These are phyloP conservation scores for Mortierella sp. DNA, from an alignment of 371 early-diverging fungal genomes.

Conservation along the genomic window DNA sequence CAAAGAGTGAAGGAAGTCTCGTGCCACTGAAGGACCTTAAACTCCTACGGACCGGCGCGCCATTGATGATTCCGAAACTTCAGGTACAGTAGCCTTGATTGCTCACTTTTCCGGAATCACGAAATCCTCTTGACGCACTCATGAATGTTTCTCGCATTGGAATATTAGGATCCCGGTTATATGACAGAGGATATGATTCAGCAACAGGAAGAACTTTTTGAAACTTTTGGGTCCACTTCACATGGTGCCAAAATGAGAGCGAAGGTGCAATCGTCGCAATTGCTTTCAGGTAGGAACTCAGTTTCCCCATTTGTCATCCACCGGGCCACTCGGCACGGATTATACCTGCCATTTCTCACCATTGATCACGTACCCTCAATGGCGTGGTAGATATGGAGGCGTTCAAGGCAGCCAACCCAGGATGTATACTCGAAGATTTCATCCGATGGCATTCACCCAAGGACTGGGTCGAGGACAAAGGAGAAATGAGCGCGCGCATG, in stretches of 20 bases:
- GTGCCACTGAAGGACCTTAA: constrained; percentile 54
- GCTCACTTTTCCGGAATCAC: neutral
- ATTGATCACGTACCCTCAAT: neutral
- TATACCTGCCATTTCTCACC: too few species aligned
- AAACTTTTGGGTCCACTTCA: constrained; percentile 78
- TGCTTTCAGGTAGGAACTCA: constrained; percentile 68
- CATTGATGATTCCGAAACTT: constrained; percentile 76
- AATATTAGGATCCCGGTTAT: constrained; percentile 75
- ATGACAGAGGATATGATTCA: constrained; percentile 93
- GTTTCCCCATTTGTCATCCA: neutral
- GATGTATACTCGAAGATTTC: constrained; percentile 84
- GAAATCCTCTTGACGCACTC: neutral
- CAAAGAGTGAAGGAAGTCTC: constrained; percentile 55
- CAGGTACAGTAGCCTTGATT: constrained; percentile 58
- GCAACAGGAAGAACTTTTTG: constrained; percentile 81
- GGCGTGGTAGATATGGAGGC: constrained; percentile 63
- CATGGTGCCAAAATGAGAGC: constrained; percentile 81
- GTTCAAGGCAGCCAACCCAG: constrained; percentile 69
- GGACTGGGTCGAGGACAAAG: constrained; percentile 73
- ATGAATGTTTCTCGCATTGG: constrained; percentile 4
- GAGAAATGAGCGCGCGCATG: constrained; percentile 84
- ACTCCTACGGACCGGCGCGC: constrained; percentile 65
- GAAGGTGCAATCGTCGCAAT: constrained; percentile 80
- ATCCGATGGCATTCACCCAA: constrained; percentile 96
- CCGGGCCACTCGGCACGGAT: neutral